Evolutionary conservation across 2,329 filamentous ascomycete species (phyloP).

Genomic region (Aspergillus eucalypticola): DNA sequence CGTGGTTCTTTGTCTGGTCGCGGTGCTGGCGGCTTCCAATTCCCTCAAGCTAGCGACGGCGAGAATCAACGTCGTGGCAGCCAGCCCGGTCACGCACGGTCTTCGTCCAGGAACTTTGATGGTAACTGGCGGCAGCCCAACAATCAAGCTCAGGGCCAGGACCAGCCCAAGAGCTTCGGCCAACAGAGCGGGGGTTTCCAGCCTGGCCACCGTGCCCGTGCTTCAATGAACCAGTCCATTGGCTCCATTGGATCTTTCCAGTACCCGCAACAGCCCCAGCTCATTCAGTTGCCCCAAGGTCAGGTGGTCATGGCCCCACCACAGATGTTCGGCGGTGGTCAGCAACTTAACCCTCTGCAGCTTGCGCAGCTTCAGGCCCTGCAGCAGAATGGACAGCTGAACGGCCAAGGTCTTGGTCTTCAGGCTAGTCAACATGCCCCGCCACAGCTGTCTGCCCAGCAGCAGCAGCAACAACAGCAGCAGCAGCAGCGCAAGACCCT

Average conservation of each 20-base stretch:
- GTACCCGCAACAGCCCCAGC: conserved; percentile 81
- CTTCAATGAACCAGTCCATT: conserved; percentile 83
- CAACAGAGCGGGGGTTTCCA: conserved; percentile 78
- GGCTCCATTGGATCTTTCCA: conserved; percentile 83
- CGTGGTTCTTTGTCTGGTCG: conserved; percentile 64
- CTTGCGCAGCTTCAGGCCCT: conserved; percentile 88
- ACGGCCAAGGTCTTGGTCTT: conserved; percentile 70
- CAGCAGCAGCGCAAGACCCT: conserved; percentile 94
- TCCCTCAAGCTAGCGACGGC: conserved; percentile 61
- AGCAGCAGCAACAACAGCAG: conserved; percentile 66
- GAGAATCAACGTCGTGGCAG: conserved; percentile 78
- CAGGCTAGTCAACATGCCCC: conserved; percentile 71
- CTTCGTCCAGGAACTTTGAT: conserved; percentile 90
- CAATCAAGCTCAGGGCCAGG: conserved; percentile 48
- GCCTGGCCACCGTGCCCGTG: conserved; percentile 83
- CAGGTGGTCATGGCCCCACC: conserved; percentile 79
- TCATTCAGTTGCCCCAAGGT: conserved; percentile 79
- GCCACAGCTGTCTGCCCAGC: conserved; percentile 57
- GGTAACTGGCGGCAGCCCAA: conserved; percentile 94
- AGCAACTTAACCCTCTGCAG: conserved; percentile 85
- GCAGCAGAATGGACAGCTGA: conserved; percentile 86
- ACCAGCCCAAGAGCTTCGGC: conserved; percentile 61
- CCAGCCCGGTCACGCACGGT: conserved; percentile 72
- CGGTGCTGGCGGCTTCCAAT: conserved; percentile 72
- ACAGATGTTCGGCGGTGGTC: conserved; percentile 76